Percentiles rank a stretch among this genome's conserved stretches.
Conservation (phyloP, 2,329 filamentous ascomycete genomes). For the Epichloe sylvatica region DNA sequence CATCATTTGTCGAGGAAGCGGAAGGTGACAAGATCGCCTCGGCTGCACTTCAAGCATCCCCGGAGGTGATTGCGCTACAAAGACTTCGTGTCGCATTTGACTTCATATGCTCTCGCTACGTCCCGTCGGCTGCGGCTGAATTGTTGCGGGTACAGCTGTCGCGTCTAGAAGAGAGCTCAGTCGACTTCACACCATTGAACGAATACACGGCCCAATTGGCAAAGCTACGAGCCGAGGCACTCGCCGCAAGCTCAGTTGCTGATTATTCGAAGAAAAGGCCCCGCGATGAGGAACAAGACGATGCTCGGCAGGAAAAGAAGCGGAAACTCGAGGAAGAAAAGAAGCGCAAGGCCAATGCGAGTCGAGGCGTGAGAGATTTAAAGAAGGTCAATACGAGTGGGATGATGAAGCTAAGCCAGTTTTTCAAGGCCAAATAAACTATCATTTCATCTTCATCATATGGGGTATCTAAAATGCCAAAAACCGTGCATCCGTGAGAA, state of each 20-base stretch:
- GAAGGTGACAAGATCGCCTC: constrained; percentile 20
- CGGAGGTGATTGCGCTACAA: constrained; percentile 43
- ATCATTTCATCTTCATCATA: constrained; percentile 7
- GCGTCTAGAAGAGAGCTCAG: constrained; percentile 17
- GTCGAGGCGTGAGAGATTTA: constrained; percentile 61
- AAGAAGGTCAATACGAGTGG: constrained; percentile 82
- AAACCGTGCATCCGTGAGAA: neutral
- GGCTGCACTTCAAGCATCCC: constrained; percentile 31
- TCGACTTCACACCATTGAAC: constrained; percentile 59
- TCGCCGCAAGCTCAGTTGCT: constrained; percentile 50
- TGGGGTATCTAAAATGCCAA: constrained; percentile 17
- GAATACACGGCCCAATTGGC: constrained; percentile 53
- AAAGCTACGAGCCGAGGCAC: constrained; percentile 55
- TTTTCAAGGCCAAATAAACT: constrained; percentile 62
- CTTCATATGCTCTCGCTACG: constrained; percentile 50
- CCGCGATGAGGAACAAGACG: constrained; percentile 52
- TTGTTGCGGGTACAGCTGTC: constrained; percentile 27
- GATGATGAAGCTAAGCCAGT: constrained; percentile 95
- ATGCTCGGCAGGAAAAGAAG: constrained; percentile 62
- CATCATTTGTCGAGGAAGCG: constrained; percentile 25
- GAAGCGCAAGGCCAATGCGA: constrained; percentile 61
- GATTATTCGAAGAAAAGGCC: constrained; percentile 60
- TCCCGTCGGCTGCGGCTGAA: constrained; percentile 31
- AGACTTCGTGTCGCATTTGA: constrained; percentile 49
- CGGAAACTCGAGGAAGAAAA: constrained; percentile 80